Evolutionary conservation across 225 moss, liverwort and hornwort genomes (phyloP).

Genomic region (Lunularia cruciata): DNA sequence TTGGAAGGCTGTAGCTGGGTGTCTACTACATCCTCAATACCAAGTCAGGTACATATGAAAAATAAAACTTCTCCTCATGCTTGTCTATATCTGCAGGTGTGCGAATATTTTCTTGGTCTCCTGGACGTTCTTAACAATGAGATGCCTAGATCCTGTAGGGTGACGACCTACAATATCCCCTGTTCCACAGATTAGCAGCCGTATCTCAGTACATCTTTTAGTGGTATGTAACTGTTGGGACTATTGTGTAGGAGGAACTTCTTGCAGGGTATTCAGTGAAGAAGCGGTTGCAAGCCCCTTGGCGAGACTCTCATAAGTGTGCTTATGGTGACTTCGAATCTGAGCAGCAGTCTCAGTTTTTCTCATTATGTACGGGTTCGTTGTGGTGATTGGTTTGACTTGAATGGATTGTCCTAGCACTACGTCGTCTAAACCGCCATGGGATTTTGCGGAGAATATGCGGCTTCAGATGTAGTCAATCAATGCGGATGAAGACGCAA

Average conservation of each 20-base stretch:
- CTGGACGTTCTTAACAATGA: constrained; percentile 22
- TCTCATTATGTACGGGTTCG: constrained; percentile 67
- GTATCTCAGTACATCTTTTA: too few relatives aligned
- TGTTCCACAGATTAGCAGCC: not conserved
- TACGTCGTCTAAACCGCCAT: too few relatives aligned
- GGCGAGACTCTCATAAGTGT: constrained; percentile 52
- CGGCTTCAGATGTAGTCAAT: too few relatives aligned
- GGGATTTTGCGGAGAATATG: too few relatives aligned
- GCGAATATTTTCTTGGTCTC: not conserved
- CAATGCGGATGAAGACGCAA: too few relatives aligned
- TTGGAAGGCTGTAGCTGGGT: constrained; percentile 68
- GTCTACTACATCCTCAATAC: constrained; percentile 37
- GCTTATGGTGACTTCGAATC: constrained; percentile 70
- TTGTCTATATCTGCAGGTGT: not conserved
- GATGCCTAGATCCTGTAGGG: not conserved
- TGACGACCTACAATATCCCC: not conserved
- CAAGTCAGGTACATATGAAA: constrained; percentile 1
- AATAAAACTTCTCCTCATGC: not conserved
- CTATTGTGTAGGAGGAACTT: constrained; percentile 38
- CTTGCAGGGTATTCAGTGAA: constrained; percentile 61
- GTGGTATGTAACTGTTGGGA: too few relatives aligned
- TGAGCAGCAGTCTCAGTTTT: constrained; percentile 85
- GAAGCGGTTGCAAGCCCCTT: constrained; percentile 64
- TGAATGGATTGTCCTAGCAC: too few relatives aligned
- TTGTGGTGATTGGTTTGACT: not conserved